These are phyloP conservation scores for Termitomyces sp. DNA, from an alignment of 768 basidiomycete species.

Conservation along the genomic window DNA sequence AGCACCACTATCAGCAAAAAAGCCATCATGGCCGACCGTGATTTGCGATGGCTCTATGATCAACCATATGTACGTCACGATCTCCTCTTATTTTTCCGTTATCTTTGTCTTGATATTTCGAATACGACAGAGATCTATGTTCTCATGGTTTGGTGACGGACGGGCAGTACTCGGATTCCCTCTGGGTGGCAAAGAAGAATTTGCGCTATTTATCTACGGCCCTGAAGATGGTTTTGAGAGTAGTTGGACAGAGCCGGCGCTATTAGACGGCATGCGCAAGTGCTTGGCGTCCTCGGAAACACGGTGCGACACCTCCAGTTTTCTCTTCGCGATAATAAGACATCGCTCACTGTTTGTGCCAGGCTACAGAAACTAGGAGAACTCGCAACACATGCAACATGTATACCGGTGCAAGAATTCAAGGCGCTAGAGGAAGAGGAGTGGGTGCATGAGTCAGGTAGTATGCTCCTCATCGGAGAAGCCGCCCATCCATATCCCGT, in stretches of 20 bases:
- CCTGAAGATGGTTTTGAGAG: conserved; percentile 23
- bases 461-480: conserved; percentile 46
- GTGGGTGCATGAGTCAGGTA: conserved; percentile 46
- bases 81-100: not conserved
- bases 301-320: conserved; percentile 22
- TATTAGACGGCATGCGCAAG: conserved; percentile 25
- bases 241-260: conserved; percentile 24
- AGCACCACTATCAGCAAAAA: conserved; percentile 37
- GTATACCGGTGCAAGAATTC: conserved; percentile 34
- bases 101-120: not conserved
- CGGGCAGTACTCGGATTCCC: conserved; percentile 24
- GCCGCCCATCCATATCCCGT: conserved; percentile 57
- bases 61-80: conserved; percentile 17
- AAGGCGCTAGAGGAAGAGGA: conserved; percentile 44
- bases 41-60: conserved; percentile 28
- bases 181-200: conserved; percentile 29
- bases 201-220: conserved; percentile 26
- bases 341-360: not conserved
- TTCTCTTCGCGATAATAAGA: not conserved
- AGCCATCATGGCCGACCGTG: conserved; percentile 34
- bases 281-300: conserved; percentile 29
- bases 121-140: conserved; percentile 21
- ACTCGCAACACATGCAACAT: conserved; percentile 26
- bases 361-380: conserved; percentile 15
- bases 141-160: conserved; percentile 31